These are phyloP conservation scores for Lupinus albus DNA, from an alignment of 306 rosid species.

Conservation along the genomic window DNA sequence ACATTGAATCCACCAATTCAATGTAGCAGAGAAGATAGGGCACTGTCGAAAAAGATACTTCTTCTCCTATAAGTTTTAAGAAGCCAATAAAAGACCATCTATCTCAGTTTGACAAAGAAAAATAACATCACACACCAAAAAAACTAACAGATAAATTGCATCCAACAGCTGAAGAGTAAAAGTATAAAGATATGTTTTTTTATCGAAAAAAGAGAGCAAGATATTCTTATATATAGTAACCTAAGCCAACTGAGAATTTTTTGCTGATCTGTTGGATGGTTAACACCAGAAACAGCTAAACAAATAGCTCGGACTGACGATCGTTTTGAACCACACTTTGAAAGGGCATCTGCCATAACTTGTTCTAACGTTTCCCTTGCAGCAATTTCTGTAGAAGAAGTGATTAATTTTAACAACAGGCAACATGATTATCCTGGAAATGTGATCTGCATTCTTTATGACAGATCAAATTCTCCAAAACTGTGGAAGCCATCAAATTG, in stretches of 20 bases:
- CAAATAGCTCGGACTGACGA: slow-evolving; percentile 89
- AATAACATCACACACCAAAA: background rate
- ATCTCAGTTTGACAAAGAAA: slow-evolving; percentile 18
- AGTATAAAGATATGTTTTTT: slow-evolving; percentile 13
- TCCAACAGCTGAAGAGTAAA: slow-evolving; percentile 21
- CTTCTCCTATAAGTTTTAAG: background rate
- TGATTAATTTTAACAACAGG: slow-evolving; percentile 37
- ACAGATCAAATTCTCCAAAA: slow-evolving; percentile 17
- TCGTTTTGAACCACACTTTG: slow-evolving; percentile 73
- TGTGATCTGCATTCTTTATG: slow-evolving; percentile 32
- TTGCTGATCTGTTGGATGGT: slow-evolving; percentile 88
- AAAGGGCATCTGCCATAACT: slow-evolving; percentile 87
- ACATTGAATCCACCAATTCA: background rate
- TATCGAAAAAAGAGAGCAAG: too few relatives aligned
- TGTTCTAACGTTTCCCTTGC: slow-evolving; percentile 88
- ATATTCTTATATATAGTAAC: slow-evolving; percentile 42
- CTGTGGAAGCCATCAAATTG: slow-evolving; percentile 1
- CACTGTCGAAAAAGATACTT: background rate
- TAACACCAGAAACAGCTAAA: slow-evolving; percentile 88
- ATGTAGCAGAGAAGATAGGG: background rate
- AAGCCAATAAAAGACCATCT: slow-evolving; percentile 1
- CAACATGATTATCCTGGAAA: slow-evolving; percentile 13
- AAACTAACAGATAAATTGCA: slow-evolving; percentile 14
- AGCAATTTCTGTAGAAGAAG: slow-evolving; percentile 64
- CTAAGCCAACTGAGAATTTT: slow-evolving; percentile 81